Evolutionary conservation across 768 basidiomycete species (phyloP), one percentile per base, ranked within the genome.

Genomic region (Mycena sanguinolenta): DNA sequence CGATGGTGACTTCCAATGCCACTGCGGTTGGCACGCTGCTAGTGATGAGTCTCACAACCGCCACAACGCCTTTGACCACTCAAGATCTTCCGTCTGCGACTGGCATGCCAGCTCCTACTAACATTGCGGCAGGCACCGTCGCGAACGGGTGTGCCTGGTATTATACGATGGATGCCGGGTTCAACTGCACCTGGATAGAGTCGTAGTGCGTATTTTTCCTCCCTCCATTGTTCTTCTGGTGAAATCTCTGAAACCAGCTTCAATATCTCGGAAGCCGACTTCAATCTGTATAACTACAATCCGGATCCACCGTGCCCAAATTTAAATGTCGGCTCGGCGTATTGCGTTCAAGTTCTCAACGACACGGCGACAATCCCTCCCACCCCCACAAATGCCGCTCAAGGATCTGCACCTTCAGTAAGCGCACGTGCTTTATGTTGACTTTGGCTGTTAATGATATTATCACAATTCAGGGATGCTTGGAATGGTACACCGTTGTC

Each of bases 71-170:
- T 23, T 49, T 23, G n/a, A 23, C 46, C 9, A 21, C 46, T 49
- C 25, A 49, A 23, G 53, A 54, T 30, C 19, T 49, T 23, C 46
- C 53, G 16, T 30, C 53, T 54, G 6, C 23, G 10, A 30, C 53
- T 6, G 30, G 52, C 49, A 30, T 46, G 30, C 23, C 60, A 3
- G n/a, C 49, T 17, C 60, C 60, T 10, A 23, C 60, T 1, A 62
- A 62, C 60, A 19, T 62, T 32, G 60, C 60, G 21, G 23, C 60
- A 6, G 39, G 60, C 9, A 52, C 60, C 25, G 52, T 50, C 32
- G 52, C 60, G 34, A 23, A 32, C 32, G 60, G 49, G 21, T 62
- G 60, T 25, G 21, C 23, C 30, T 25, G 5, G 9, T 61, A 61
- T 34, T 62, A 62, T 34, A 36, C 5, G 49, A 38, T 38, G n/a